phyloP scores from a whole-genome alignment of 257 asterid genomes.

The Paulownia fortunei region DNA sequence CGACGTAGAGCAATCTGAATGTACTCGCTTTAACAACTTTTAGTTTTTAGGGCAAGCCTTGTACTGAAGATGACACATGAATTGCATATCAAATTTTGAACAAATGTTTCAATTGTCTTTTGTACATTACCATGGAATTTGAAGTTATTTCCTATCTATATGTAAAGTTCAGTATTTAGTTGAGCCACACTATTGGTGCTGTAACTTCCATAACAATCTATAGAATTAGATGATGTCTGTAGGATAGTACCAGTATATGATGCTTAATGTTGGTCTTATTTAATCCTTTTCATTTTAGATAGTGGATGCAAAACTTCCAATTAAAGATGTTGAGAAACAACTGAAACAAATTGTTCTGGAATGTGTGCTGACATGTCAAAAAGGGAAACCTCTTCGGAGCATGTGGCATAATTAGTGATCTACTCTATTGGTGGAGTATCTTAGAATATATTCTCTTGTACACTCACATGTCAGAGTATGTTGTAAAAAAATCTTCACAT shows the following conservation, averaged over 20 bases:
- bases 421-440: neutral
- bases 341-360: slow-evolving; percentile 47
- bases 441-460: no score
- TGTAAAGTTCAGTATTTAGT: neutral
- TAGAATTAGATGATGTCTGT: neutral
- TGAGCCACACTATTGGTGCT: neutral
- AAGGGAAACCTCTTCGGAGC: slow-evolving; percentile 60
- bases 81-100: neutral
- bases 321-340: slow-evolving; percentile 64
- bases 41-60: neutral
- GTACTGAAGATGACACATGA: neutral
- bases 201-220: neutral
- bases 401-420: slow-evolving; percentile 51
- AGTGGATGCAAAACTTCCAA: slow-evolving; percentile 60
- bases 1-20: no score
- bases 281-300: slow-evolving; percentile 41
- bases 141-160: neutral
- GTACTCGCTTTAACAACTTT: no score
- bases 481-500: no score
- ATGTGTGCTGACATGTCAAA: slow-evolving; percentile 46
- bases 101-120: no score
- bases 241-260: neutral
- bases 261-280: slow-evolving; percentile 2
- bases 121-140: no score
- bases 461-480: no score